A percentile compares a stretch with the other conserved stretches of the same genome.
phyloP scores from a whole-genome alignment of 805 yeast genomes.

The Wickerhamiella hasegawae region DNA sequence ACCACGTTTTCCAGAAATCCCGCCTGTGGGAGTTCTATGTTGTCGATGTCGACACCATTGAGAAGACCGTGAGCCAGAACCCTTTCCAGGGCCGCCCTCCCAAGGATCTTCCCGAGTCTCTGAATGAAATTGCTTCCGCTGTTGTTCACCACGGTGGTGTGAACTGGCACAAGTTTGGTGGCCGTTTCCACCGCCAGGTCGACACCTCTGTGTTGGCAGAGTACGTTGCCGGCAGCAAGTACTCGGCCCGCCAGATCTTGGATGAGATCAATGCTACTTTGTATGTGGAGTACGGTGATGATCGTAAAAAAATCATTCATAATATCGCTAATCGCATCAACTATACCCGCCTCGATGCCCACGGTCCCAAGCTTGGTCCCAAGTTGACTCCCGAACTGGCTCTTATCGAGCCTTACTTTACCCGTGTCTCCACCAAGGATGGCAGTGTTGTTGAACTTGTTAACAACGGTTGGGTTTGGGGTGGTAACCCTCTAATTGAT shows the following conservation, averaged over 20 bases:
- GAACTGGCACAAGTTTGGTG: slow-evolving; percentile 27
- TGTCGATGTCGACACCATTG: slow-evolving; percentile 34
- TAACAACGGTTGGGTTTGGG: slow-evolving; percentile 98
- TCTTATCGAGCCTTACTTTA: slow-evolving; percentile 75
- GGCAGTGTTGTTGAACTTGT: slow-evolving; percentile 46
- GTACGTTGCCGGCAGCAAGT: slow-evolving; percentile 26
- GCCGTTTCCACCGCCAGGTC: slow-evolving; percentile 41
- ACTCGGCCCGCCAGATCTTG: slow-evolving; percentile 29
- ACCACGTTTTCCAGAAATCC: slow-evolving; percentile 37
- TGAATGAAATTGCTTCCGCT: slow-evolving; percentile 28
- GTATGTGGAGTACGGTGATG: slow-evolving; percentile 63
- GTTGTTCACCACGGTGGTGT: slow-evolving; percentile 29
- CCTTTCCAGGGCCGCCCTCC: slow-evolving; percentile 30
- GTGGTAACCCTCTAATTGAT: slow-evolving; percentile 83
- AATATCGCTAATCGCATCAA: slow-evolving; percentile 66
- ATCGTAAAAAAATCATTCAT: slow-evolving; percentile 41
- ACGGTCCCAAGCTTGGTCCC: slow-evolving; percentile 67
- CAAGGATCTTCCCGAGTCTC: slow-evolving; percentile 20
- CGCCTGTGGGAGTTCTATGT: slow-evolving; percentile 84
- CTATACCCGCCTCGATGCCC: slow-evolving; percentile 55
- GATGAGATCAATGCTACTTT: slow-evolving; percentile 66
- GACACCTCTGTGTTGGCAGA: slow-evolving; percentile 36
- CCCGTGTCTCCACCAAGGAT: slow-evolving; percentile 38
- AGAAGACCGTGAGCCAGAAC: slow-evolving; percentile 19
- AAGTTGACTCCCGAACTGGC: slow-evolving; percentile 41